These are phyloP conservation scores for Ophiosphaerella korrae DNA, from an alignment of 2,329 filamentous ascomycete genomes.

Conservation along the genomic window DNA sequence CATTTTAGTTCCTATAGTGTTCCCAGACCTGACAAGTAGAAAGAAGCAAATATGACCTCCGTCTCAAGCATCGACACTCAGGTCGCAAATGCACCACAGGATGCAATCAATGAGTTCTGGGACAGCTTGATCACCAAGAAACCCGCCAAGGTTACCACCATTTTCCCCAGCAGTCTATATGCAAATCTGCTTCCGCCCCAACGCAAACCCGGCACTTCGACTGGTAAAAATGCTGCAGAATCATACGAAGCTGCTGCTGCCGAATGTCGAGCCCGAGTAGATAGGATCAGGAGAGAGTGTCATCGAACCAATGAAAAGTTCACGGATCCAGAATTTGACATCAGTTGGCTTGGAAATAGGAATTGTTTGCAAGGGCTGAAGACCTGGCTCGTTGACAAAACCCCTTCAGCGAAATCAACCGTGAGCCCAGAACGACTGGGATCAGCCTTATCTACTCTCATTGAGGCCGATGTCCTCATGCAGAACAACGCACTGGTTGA, in stretches of 20 bases:
- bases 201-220: conserved; percentile 55
- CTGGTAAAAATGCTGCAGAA: conserved; percentile 65
- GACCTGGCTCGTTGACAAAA: conserved; percentile 49
- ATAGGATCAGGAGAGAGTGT: conserved; percentile 65
- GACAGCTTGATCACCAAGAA: conserved; percentile 67
- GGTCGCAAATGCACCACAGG: conserved; percentile 57
- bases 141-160: conserved; percentile 72
- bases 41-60: conserved; percentile 22
- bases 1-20: neutral
- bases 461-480: conserved; percentile 25
- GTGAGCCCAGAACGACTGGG: conserved; percentile 21
- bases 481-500: conserved; percentile 23
- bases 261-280: conserved; percentile 67
- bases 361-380: conserved; percentile 40
- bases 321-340: conserved; percentile 79
- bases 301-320: conserved; percentile 82
- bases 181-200: conserved; percentile 51
- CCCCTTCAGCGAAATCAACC: conserved; percentile 55
- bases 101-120: conserved; percentile 74
- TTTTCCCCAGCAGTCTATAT: conserved; percentile 71
- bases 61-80: conserved; percentile 22
- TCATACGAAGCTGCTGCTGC: conserved; percentile 74
- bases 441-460: conserved; percentile 32
- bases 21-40: neutral
- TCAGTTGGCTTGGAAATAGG: conserved; percentile 68